These are phyloP conservation scores for Paramecium pentaurelia DNA, from an alignment of 73 alveolate species.

Conservation along the genomic window DNA sequence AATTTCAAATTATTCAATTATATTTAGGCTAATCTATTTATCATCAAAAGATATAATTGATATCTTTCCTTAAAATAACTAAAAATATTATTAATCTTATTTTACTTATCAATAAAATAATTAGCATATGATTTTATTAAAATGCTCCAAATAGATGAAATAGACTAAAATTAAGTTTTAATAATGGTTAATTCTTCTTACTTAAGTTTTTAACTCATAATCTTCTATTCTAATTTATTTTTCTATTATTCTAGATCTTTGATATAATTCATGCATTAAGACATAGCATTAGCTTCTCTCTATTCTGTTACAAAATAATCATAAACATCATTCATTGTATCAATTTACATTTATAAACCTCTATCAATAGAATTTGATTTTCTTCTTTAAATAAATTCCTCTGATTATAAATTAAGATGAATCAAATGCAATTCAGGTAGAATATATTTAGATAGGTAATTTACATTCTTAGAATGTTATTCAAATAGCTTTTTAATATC, in stretches of 20 bases:
- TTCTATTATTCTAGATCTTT: slow-evolving; percentile 24
- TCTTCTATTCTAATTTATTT: not conserved
- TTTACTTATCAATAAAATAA: slow-evolving; percentile 33
- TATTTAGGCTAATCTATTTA: slow-evolving; percentile 17
- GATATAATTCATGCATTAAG: not conserved
- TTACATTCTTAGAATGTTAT: slow-evolving; percentile 1
- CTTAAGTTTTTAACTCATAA: not conserved
- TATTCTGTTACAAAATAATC: slow-evolving; percentile 11
- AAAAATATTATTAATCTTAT: not conserved
- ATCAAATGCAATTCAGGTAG: slow-evolving; percentile 7
- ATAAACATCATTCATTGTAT: slow-evolving; percentile 38
- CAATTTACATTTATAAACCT: not conserved
- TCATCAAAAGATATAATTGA: not conserved
- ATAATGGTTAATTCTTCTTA: not conserved
- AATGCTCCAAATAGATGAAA: slow-evolving; percentile 11
- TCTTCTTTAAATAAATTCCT: not conserved
- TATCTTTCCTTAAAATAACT: slow-evolving; percentile 30
- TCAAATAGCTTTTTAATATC: slow-evolving; percentile 14
- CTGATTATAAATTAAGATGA: not conserved
- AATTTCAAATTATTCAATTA: slow-evolving; percentile 1
- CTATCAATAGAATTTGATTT: slow-evolving; percentile 37
- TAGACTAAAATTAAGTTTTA: not conserved
- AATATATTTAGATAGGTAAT: slow-evolving; percentile 2
- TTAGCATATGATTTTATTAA: not conserved
- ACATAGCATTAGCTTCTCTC: slow-evolving; percentile 11